phyloP scores from a whole-genome alignment of 2,329 filamentous ascomycete genomes.

The Plenodomus biglobosus region DNA sequence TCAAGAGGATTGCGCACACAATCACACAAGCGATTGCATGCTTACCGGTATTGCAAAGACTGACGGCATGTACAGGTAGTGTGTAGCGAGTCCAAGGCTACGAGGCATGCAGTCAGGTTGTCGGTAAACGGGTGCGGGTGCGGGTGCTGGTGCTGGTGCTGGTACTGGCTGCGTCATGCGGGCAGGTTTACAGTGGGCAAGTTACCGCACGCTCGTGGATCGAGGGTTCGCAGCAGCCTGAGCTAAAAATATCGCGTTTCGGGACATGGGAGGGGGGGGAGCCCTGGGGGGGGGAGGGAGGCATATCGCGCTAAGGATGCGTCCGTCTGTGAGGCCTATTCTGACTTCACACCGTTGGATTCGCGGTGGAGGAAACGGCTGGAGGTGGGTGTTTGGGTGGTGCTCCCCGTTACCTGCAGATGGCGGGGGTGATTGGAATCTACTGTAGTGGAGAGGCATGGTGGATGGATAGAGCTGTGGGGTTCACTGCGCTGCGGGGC shows the following conservation, averaged over 20 bases:
- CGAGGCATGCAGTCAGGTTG: too few species aligned
- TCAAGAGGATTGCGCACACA: too few species aligned
- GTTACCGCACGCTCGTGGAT: conserved; percentile 15
- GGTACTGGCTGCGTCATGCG: conserved; percentile 1
- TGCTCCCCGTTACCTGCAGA: background rate
- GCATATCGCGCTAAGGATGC: conserved; percentile 10
- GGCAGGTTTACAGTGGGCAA: conserved; percentile 11
- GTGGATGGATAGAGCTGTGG: background rate
- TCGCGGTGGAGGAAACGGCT: background rate
- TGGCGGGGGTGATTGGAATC: background rate
- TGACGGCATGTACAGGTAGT: too few species aligned
- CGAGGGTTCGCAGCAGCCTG: conserved; percentile 10
- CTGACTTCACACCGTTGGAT: conserved; percentile 19
- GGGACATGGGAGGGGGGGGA: conserved; percentile 14
- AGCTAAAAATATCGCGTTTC: conserved; percentile 24
- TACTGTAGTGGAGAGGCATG: background rate
- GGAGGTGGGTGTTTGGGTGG: conserved; percentile 1
- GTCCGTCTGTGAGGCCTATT: conserved; percentile 18
- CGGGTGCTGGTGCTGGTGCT: too few species aligned
- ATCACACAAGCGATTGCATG: too few species aligned
- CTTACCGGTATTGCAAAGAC: too few species aligned
- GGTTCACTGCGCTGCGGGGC: conserved; percentile 1
- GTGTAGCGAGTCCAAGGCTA: too few species aligned
- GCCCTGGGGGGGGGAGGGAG: too few species aligned
- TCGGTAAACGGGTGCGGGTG: too few species aligned